Conservation (phyloP, 2,329 filamentous ascomycete species). For the Fusarium continuum region DNA sequence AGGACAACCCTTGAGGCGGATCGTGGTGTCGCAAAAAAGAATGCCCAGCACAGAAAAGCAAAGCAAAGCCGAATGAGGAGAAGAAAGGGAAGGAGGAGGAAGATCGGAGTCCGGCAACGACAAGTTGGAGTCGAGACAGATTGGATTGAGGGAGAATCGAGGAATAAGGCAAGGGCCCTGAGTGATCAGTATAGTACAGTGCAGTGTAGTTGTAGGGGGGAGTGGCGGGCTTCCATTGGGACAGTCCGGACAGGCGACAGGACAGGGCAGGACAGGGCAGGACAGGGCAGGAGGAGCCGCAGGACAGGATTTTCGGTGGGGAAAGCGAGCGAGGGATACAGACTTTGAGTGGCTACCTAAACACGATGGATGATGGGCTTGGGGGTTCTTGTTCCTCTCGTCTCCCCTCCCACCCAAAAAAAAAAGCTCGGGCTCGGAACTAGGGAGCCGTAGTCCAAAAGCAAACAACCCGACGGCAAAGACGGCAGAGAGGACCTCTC, state of each 20-base stretch:
- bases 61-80: not conserved
- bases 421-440: conserved; percentile 37
- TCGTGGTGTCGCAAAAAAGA: conserved; percentile 8
- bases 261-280: conserved; percentile 12
- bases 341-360: conserved; percentile 11
- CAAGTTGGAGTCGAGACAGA: conserved; percentile 18
- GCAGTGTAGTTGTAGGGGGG: no score
- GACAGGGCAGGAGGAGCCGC: no score
- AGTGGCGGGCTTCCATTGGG: no score
- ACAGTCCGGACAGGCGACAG: no score
- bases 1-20: not conserved
- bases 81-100: not conserved
- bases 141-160: conserved; percentile 2
- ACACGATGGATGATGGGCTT: conserved; percentile 3
- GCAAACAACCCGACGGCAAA: conserved; percentile 37
- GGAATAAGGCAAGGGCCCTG: no score
- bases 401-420: no score
- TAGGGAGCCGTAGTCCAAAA: conserved; percentile 39
- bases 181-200: no score
- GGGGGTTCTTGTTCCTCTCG: conserved; percentile 9
- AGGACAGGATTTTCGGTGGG: conserved; percentile 38
- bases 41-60: not conserved
- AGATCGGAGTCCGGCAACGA: conserved; percentile 30
- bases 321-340: not conserved
- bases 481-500: no score